Conservation (phyloP, 208 protist genomes). For the Vickermania spadyakhi region DNA sequence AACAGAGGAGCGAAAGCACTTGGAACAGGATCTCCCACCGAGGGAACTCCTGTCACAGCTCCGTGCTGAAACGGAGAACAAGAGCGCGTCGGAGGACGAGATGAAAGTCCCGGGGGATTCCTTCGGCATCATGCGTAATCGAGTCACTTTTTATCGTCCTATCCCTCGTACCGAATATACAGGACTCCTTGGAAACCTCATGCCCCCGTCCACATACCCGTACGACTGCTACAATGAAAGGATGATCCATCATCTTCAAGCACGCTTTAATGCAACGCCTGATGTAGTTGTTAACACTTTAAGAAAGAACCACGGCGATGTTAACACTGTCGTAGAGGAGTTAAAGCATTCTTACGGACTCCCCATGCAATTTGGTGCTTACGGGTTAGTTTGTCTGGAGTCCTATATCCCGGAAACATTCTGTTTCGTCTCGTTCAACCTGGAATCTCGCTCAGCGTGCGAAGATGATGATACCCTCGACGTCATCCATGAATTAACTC, state of each 20-base stretch:
- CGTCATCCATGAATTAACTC: slow-evolving; percentile 77
- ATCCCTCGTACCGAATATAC: slow-evolving; percentile 24
- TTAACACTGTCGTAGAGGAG: slow-evolving; percentile 53
- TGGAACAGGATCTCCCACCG: slow-evolving; percentile 65
- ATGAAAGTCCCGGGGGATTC: slow-evolving; percentile 72
- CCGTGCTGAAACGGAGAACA: slow-evolving; percentile 8
- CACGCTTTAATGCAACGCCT: slow-evolving; percentile 38
- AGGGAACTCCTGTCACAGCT: slow-evolving; percentile 48
- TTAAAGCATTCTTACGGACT: slow-evolving; percentile 39
- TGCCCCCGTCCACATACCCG: slow-evolving; percentile 52
- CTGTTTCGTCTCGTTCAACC: slow-evolving; percentile 67
- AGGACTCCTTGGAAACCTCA: slow-evolving; percentile 43
- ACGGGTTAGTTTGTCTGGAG: slow-evolving; percentile 75
- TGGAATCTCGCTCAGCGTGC: slow-evolving; percentile 51
- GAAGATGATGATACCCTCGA: slow-evolving; percentile 70
- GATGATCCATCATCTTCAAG: slow-evolving; percentile 48
- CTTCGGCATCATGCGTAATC: slow-evolving; percentile 85
- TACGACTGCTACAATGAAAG: slow-evolving; percentile 37
- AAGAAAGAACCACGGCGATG: slow-evolving; percentile 36
- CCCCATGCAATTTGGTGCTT: slow-evolving; percentile 42
- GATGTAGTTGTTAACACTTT: slow-evolving; percentile 43
- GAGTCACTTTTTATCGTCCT: slow-evolving; percentile 70
- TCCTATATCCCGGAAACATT: slow-evolving; percentile 80
- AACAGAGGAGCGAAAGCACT: slow-evolving; percentile 44
- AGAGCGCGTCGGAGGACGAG: slow-evolving; percentile 21